Evolutionary conservation across 768 basidiomycete genomes (phyloP).

Genomic region (Leccinellum albellum): DNA sequence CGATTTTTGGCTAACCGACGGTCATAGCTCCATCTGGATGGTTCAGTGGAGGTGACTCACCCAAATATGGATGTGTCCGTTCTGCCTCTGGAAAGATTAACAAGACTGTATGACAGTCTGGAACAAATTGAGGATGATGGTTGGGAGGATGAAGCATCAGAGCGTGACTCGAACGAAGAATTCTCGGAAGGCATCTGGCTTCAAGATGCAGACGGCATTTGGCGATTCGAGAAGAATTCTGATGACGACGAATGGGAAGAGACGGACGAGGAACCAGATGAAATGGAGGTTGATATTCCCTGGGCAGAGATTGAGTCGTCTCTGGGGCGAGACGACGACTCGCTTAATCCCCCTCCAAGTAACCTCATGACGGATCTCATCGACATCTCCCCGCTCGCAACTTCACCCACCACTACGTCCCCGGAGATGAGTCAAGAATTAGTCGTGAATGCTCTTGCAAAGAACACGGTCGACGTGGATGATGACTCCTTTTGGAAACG

Average conservation of each 20-base stretch:
- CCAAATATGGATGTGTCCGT: constrained; percentile 48
- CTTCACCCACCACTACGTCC: constrained; percentile 29
- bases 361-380: constrained; percentile 17
- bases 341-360: constrained; percentile 12
- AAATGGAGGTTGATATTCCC: constrained; percentile 36
- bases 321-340: constrained; percentile 16
- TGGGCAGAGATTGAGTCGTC: constrained; percentile 26
- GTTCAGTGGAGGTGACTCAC: constrained; percentile 68
- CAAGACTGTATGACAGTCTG: constrained; percentile 74
- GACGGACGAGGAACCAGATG: constrained; percentile 31
- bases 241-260: constrained; percentile 42
- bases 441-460: constrained; percentile 23
- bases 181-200: constrained; percentile 41
- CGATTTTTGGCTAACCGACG: constrained; percentile 4
- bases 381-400: constrained; percentile 23
- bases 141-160: constrained; percentile 43
- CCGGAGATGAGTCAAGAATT: constrained; percentile 33
- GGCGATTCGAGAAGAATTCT: constrained; percentile 30
- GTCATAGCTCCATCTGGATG: constrained; percentile 66
- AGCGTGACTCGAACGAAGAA: constrained; percentile 37
- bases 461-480: constrained; percentile 30
- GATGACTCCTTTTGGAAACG: constrained; percentile 61
- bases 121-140: constrained; percentile 74
- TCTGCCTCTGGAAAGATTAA: constrained; percentile 66
- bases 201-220: constrained; percentile 38